Base-by-base conservation (phyloP, 2,329 filamentous ascomycete species). In the Trichoderma lentiforme region DNA sequence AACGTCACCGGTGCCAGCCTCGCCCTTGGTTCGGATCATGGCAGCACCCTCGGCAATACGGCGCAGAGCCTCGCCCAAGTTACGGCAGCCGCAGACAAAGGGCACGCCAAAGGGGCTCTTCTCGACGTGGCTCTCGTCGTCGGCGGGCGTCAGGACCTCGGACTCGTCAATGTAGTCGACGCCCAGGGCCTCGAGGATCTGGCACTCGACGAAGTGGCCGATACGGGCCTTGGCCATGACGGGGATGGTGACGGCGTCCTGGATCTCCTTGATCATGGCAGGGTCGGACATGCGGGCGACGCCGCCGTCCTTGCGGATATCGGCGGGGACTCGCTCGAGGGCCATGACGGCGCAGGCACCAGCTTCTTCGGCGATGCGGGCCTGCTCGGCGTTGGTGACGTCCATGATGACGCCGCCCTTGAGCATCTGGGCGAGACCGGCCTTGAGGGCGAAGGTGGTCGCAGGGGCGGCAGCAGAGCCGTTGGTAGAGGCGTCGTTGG, bases 341-440 rank as follows among this genome's bases (percentile, higher is more conserved):
- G 96, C 96, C 96, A 99, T 99, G 85, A 99, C 96, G 80, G 96
- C 96, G 77, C 91, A 93, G 74, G 96, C 96, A 74, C 96, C 96
- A 73, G 96, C 95, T 82, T 98, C 95, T 84, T 99, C 96, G 81
- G 96, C 96, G 81, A 99, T 98, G 84, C 93, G 93, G 74, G 96
- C 95, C 86, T 97, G 95, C 80, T 93, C 92, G 30, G 94, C 93
- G 82, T 95, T 93, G 74, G 97, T 94, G 72, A 98, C 96, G 83
- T 99, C 96, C 96, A 99, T 99, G 84, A 99, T 99, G 76, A 99
- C 96, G 79, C 96, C 96, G 81, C 96, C 96, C 88, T 98, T 98
- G 84, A 98, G 87, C 96, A 99, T 99, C 83, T 97, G 93, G 28
- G 96, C 96, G 75, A 99, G 87, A 73, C 95, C 96, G 69, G 94